Base-by-base conservation (phyloP, 371 early-diverging fungal genomes). In the Saksenaea vasiformis region DNA sequence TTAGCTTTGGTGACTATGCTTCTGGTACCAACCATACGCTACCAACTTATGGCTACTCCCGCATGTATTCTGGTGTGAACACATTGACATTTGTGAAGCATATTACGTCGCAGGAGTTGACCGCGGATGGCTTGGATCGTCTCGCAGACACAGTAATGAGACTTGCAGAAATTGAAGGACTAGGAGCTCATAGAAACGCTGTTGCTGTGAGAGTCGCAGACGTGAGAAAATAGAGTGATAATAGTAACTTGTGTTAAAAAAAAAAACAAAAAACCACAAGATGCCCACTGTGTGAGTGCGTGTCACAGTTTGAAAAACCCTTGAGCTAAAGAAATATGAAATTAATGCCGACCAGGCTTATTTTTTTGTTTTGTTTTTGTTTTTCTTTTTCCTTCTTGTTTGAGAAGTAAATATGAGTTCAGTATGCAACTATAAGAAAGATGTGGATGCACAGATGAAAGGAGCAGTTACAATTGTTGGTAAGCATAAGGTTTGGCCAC, bases 1-100 rank as follows among this genome's bases (percentile, higher is more conserved):
- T 47, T 51, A 91, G 95, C 69, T 97, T 97, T 69, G 99, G 99
- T 59, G 98, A 98, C 73, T 98, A 98, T 78, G 99, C 99, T 1
- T 95, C 96, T 0, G 99, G 99, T 58, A 98, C 99, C n/a, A 98
- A 98, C 87, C 99, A 98, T 81, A 98, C 99, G 0, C 82, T 98
- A 60, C 99, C 99, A 14, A 98, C 98, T 0, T 98, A 98, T 73
- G 99, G 99, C 24, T 98, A 94, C 73, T 92, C 98, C 14, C 84
- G 92, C 60, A 97, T 97, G 95, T 97, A 98, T 80, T 94, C 95
- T 66, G 99, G 99, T 41, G 97, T 98, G 39, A 96, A 93, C 80
- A 96, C 96, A 3, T 80, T 85, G 38, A 94, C 96, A 0, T 98
- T 96, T 80, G 81, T 95, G 65, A 98, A 98, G 79, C 92, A 95